Evolutionary conservation across 2,329 filamentous ascomycete genomes (phyloP).

Genomic region (Colletotrichum sp.): DNA sequence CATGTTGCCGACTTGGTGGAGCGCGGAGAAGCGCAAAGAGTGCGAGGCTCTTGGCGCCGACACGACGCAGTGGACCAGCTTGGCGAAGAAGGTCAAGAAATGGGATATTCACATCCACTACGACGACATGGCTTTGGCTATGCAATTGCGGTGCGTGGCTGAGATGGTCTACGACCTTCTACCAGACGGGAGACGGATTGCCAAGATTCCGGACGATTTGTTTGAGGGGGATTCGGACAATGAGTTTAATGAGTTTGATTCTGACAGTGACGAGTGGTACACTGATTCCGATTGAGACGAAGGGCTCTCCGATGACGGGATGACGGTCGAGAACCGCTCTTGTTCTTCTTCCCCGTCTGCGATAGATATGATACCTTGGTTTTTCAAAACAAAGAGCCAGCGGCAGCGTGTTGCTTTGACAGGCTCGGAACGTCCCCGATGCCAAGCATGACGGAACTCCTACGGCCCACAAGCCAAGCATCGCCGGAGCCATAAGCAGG

Average conservation of each 20-base stretch:
- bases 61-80: slow-evolving; percentile 29
- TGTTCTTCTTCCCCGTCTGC: fast-evolving
- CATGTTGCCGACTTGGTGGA: slow-evolving; percentile 52
- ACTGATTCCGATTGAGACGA: background rate
- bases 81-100: slow-evolving; percentile 35
- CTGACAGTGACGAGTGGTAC: background rate
- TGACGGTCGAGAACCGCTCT: too few relatives aligned
- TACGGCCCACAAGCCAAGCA: background rate
- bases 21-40: slow-evolving; percentile 34
- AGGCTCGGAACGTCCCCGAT: background rate
- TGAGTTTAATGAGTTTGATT: background rate
- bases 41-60: slow-evolving; percentile 41
- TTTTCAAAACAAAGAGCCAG: too few relatives aligned
- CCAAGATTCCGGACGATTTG: background rate
- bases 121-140: slow-evolving; percentile 45
- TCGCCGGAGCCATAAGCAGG: background rate
- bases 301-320: background rate
- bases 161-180: slow-evolving; percentile 37
- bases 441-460: background rate
- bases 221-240: background rate
- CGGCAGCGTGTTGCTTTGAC: too few relatives aligned
- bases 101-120: slow-evolving; percentile 45
- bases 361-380: too few relatives aligned
- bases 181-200: background rate
- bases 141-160: slow-evolving; percentile 55